Conservation (phyloP, 2,329 filamentous ascomycete genomes). For the Talaromyces albobiverticillius region DNA sequence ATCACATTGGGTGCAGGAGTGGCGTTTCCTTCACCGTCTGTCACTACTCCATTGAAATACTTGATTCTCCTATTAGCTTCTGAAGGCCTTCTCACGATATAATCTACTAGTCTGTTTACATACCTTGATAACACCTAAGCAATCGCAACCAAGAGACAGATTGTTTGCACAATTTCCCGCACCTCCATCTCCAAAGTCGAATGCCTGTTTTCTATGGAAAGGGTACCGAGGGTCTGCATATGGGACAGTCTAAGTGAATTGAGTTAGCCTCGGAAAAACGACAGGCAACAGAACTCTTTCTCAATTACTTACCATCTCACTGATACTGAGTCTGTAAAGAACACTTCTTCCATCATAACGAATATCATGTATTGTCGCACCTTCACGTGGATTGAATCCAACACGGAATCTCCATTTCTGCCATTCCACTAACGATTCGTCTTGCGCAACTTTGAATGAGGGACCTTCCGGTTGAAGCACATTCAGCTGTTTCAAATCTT, state of each 20-base stretch:
- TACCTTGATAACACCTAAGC: slow-evolving; percentile 63
- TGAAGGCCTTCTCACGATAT: neutral
- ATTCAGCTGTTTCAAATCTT: slow-evolving; percentile 62
- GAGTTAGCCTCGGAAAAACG: neutral
- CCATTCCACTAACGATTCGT: slow-evolving; percentile 59
- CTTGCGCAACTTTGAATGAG: slow-evolving; percentile 55
- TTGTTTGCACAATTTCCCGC: slow-evolving; percentile 68
- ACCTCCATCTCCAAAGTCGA: slow-evolving; percentile 66
- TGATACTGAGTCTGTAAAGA: slow-evolving; percentile 65
- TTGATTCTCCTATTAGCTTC: neutral
- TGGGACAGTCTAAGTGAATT: slow-evolving; percentile 25
- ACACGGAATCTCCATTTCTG: slow-evolving; percentile 64
- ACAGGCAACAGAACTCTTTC: slow-evolving; percentile 28
- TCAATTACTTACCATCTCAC: slow-evolving; percentile 59
- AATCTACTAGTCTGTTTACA: neutral
- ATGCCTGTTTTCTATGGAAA: slow-evolving; percentile 67
- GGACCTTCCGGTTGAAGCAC: slow-evolving; percentile 64
- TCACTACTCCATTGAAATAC: slow-evolving; percentile 60
- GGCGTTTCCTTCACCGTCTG: slow-evolving; percentile 59
- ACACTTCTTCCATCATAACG: slow-evolving; percentile 60
- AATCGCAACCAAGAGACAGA: slow-evolving; percentile 67
- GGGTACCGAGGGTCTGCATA: slow-evolving; percentile 64
- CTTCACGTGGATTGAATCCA: slow-evolving; percentile 62
- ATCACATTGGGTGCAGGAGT: slow-evolving; percentile 63
- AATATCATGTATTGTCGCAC: slow-evolving; percentile 66